Base-by-base conservation (phyloP, 371 early-diverging fungal genomes). In the Haplosporangium sp. region DNA sequence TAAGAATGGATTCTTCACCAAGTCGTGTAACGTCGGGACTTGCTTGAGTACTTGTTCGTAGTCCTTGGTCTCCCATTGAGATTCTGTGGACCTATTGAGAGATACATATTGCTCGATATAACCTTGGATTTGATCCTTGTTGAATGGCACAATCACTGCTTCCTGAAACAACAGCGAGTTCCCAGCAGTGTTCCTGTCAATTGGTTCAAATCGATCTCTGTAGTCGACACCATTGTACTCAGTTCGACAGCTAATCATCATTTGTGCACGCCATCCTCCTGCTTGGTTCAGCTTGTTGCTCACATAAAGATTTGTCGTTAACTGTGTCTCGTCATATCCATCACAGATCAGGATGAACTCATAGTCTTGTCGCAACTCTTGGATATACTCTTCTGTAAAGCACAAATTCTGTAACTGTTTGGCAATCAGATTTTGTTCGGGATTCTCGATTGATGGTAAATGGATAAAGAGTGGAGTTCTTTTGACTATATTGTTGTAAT, bases 101-200 rank as follows among this genome's bases (percentile, higher is more conserved):
- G 55, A 38, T 5, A 69, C 69, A 34, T 42, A 69, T 37, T 69
- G 35, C 6, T 53, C 20, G 45, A 69, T 40, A 53, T 69, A 68
- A 13, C 50, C 40, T 19, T 61, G 37, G 53, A 68, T 52, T 40
- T 68, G 68, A 39, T 48, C 11, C 13, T 44, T 13, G 48, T 47
- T 1, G 50, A 63, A 63, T 17, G 63, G 63, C 5, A 52, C 35
- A 27, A 64, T 53, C 15, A 39, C 53, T 0, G 56, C 39, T 56
- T 69, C 69, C 40, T 61, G 55, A 39, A 59, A 69, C 11, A 34
- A 44, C 1, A 1, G 1, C 15, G 15, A n/a, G n/a, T 15, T 48
- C 39, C 3, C 37, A 2, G 19, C 52, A 11, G 2, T n/a, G 34
- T 58, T 52, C 10, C 39, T 60, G 19, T 62, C 55, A 53, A 4